Percentiles rank a stretch among this genome's conserved stretches.
Evolutionary conservation across 2,329 filamentous ascomycete genomes (phyloP).

Genomic region (Cladophialophora psammophila): DNA sequence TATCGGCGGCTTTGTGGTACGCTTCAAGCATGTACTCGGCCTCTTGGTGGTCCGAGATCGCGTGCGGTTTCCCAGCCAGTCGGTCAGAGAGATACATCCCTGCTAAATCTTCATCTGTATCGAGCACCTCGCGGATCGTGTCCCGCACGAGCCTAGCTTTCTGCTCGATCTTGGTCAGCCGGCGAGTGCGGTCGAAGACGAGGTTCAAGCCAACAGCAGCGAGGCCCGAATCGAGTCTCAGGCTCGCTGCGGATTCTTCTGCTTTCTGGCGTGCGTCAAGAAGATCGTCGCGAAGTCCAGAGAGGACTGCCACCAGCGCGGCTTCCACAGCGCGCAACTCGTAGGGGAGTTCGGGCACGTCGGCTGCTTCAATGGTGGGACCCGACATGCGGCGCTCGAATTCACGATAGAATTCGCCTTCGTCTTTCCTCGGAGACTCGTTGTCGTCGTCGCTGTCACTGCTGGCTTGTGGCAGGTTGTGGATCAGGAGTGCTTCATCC

Average conservation of each 20-base stretch:
- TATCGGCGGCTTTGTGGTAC: conserved; percentile 48
- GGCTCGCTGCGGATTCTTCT: conserved; percentile 26
- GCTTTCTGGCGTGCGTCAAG: conserved; percentile 24
- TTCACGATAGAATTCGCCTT: conserved; percentile 38
- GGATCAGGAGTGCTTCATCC: conserved; percentile 45
- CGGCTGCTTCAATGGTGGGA: conserved; percentile 30
- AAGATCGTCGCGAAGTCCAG: conserved; percentile 44
- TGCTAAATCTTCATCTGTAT: conserved; percentile 49
- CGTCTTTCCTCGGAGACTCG: conserved; percentile 17
- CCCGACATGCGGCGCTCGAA: conserved; percentile 42
- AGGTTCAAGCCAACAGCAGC: conserved; percentile 39
- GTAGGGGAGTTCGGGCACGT: conserved; percentile 42
- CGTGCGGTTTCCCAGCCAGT: conserved; percentile 43
- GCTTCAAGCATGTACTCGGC: conserved; percentile 50
- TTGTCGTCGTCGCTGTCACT: conserved; percentile 35
- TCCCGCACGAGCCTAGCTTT: conserved; percentile 47
- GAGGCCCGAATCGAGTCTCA: conserved; percentile 32
- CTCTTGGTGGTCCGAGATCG: conserved; percentile 45
- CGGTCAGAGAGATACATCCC: conserved; percentile 48
- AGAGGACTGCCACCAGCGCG: conserved; percentile 46
- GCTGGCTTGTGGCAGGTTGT: conserved; percentile 23
- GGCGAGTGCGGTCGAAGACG: conserved; percentile 43
- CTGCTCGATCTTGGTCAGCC: conserved; percentile 43
- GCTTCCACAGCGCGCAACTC: conserved; percentile 49
- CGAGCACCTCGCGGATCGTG: conserved; percentile 46